Evolutionary conservation across 371 early-diverging fungal species (phyloP), one percentile per base, ranked within the genome.

Genomic region (Mortierella sp.): DNA sequence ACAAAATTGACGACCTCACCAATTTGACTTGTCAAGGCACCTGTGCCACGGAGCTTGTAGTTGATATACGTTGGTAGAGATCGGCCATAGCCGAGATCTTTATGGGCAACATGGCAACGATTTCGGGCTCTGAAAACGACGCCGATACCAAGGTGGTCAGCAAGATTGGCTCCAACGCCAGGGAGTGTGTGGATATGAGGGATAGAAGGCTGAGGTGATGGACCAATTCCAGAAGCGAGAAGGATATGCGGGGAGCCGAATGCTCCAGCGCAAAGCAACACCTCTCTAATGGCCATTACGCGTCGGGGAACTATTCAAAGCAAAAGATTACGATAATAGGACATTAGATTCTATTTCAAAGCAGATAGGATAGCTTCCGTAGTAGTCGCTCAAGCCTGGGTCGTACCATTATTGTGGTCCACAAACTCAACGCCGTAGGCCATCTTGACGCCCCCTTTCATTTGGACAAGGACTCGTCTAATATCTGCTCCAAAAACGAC

Each of bases 161-260:
- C 75, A 22, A 86, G 68, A 61, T 86, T 84, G 39, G 62, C 62
- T 1, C 86, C 86, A 5, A 86, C 84, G 32, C 86, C 86, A 26
- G 84, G 68, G n/a, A 80, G 66, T 0, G 70, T 75, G 55, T 80
- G 81, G 60, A 80, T 49, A 43, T 72, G 80, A 8, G 69, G 72
- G n/a, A 80, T 75, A 8, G 62, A 57, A 1, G 61, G 66, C 28
- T 68, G 72, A 39, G 69, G 80, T 3, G 70, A 43, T 3, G 80
- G 72, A 16, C 80, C 75, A 40, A 80, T 69, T 10, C 75, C 75
- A 5, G 80, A 75, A 9, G 75, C 80, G 3, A 79, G 68, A 0
- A 79, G 58, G 16, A 75, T 20, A 18, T 80, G 75, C 28, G 75
- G 80, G 1, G 80, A 80, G 2, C 75, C 75, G 51, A 75, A 72